Evolutionary conservation across 2,329 filamentous ascomycete species (phyloP), one percentile per base, ranked within the genome.

Genomic region (Sphaceloma murrayae): DNA sequence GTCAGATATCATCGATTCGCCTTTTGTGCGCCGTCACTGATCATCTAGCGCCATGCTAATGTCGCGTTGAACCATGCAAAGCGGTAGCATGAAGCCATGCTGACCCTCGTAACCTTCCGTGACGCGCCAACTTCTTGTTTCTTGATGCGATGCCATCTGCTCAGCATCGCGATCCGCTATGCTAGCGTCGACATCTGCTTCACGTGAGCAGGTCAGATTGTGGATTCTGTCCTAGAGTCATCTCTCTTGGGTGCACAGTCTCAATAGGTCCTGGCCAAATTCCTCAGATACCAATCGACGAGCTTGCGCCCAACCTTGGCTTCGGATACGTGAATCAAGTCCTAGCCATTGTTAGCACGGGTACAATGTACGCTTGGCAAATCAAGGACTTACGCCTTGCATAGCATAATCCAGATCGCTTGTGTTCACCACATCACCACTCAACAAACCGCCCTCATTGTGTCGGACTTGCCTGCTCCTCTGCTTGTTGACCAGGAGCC

Each of bases 211-310:
- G 27, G 11, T 13, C 10, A 30, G 27, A 10, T n/a, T n/a, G n/a
- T n/a, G n/a, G n/a, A n/a, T n/a, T n/a, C n/a, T n/a, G n/a, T n/a
- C 24, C 24, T 6, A 27, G 6, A 6, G 11, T 27, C 11, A 27
- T 27, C 11, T 11, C 24, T 27, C 24, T 27, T 27, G 6, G 24
- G 24, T 27, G 7, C 11, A n/a, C 5, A 3, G 5, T 29, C 27
- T 40, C 82, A 94, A 73, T 98, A 98, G 48, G 88, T 93, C 64
- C 91, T 82, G 49, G 88, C 85, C 60, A 98, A 73, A 73, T 98
- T 98, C 62, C 91, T 82, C 62, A 98, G 77, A 67, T 98, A 98
- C 91, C 91, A 98, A 68, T 98, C 91, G 53, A 98, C 89, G 59
- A 98, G 73, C 71, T 91, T 93, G 58, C 91, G 78, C 61, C 91